phyloP scores from a whole-genome alignment of 495 filamentous ascomycete species.

The Aspergillus bertholletiae region DNA sequence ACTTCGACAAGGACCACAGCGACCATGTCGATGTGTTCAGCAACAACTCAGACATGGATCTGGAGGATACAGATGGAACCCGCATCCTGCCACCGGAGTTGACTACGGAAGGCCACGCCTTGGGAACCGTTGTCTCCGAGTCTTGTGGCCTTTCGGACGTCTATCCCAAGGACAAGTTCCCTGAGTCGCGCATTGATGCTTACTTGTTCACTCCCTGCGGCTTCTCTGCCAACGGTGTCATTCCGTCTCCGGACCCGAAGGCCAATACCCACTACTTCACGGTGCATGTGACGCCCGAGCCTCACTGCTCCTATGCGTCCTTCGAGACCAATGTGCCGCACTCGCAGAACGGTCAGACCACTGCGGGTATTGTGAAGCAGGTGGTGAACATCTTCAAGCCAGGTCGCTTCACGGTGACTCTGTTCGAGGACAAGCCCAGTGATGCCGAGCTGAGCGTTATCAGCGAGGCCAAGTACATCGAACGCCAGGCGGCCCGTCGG shows the following conservation, averaged over 20 bases:
- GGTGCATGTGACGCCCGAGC: constrained; percentile 97
- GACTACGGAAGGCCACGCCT: constrained; percentile 88
- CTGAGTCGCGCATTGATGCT: constrained; percentile 90
- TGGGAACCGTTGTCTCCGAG: constrained; percentile 91
- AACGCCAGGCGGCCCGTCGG: constrained; percentile 46
- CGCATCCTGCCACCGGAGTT: constrained; percentile 66
- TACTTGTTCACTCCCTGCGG: constrained; percentile 97
- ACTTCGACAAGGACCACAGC: constrained; percentile 42
- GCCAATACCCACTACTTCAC: constrained; percentile 90
- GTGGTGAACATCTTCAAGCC: constrained; percentile 95
- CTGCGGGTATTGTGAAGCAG: constrained; percentile 85
- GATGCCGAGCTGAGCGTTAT: constrained; percentile 32
- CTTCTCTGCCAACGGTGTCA: constrained; percentile 95
- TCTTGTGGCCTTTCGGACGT: constrained; percentile 84
- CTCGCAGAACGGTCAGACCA: constrained; percentile 80
- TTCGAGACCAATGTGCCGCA: constrained; percentile 99
- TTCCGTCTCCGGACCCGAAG: constrained; percentile 69
- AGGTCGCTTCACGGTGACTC: constrained; percentile 91
- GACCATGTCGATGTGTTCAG: constrained; percentile 74
- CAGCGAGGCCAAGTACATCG: constrained; percentile 40
- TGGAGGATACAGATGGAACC: constrained; percentile 51
- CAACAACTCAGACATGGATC: constrained; percentile 67
- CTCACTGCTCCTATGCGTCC: constrained; percentile 96
- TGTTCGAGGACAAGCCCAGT: constrained; percentile 84
- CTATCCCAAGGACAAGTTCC: constrained; percentile 82